Evolutionary conservation across 805 yeast species (phyloP).

Genomic region (Candida xyloterini): DNA sequence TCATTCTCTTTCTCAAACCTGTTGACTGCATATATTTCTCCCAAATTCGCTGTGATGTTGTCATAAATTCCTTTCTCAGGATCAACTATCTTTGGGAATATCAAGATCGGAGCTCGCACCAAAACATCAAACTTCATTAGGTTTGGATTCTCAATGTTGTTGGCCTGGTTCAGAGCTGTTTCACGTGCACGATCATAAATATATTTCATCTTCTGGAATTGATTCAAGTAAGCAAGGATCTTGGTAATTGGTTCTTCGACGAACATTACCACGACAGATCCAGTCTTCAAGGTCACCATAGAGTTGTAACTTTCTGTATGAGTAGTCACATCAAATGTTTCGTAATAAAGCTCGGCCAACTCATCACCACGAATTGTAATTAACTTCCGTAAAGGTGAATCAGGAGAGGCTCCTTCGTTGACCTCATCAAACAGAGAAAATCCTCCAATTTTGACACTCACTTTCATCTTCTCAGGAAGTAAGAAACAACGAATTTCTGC

Average conservation of each 20-base stretch:
- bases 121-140: slow-evolving; percentile 69
- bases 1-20: slow-evolving; percentile 39
- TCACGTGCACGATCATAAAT: slow-evolving; percentile 88
- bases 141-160: slow-evolving; percentile 48
- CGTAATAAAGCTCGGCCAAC: slow-evolving; percentile 78
- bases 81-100: slow-evolving; percentile 63
- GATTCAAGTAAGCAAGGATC: slow-evolving; percentile 62
- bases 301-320: slow-evolving; percentile 53
- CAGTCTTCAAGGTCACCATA: slow-evolving; percentile 60
- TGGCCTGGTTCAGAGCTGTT: slow-evolving; percentile 82
- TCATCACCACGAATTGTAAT: slow-evolving; percentile 76
- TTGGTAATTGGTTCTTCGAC: slow-evolving; percentile 76
- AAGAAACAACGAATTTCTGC: slow-evolving; percentile 67
- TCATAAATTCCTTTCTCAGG: slow-evolving; percentile 47
- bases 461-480: slow-evolving; percentile 74
- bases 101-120: slow-evolving; percentile 77
- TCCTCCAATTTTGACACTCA: slow-evolving; percentile 72
- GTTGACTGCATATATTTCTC: slow-evolving; percentile 76
- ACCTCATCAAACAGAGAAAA: slow-evolving; percentile 74
- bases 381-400: slow-evolving; percentile 59
- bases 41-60: slow-evolving; percentile 66
- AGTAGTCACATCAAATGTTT: slow-evolving; percentile 65
- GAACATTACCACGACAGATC: slow-evolving; percentile 72
- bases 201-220: slow-evolving; percentile 80
- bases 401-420: slow-evolving; percentile 56